Base-by-base conservation (phyloP, 2,329 filamentous ascomycete genomes). In the Aspergillus alliaceus region DNA sequence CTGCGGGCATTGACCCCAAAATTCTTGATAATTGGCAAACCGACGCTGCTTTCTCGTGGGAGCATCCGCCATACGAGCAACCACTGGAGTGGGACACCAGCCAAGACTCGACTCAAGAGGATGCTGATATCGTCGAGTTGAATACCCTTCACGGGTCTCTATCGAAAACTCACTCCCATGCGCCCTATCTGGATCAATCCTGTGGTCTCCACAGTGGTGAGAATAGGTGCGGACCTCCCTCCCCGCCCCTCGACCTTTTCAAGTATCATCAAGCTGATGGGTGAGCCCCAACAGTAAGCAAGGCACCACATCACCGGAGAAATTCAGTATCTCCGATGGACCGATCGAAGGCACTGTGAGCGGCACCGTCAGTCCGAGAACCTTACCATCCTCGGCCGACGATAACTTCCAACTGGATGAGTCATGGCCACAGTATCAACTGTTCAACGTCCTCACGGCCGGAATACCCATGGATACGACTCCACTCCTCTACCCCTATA, bases 1-100 rank as follows among this genome's bases (percentile, higher is more conserved):
- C 70, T 69, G 68, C 72, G 72, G 73, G 73, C 67, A 72, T 75
- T 52, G 72, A 76, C 72, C 71, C 73, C 70, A 75, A 75, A 64
- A 74, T 75, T 46, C 66, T 76, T 54, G 72, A 73, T 59, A 71
- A 69, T 53, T 76, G 73, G 72, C 72, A 75, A 68, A 67, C 70
- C n/a, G 70, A 72, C 52, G 59, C 66, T 54, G 62, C 64, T 24
- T 74, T 72, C 5, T 69, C 72, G 42, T 76, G 72, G 72, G 71
- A 75, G 53, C 70, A 70, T 34, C 44, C 68, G n/a, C 62, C 59
- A 31, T 73, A 72, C 62, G 72, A 75, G 12, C 71, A 72, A 58
- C 66, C 68, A 20, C 65, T 70, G 39, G 73, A 75, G 63, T 71
- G 73, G 70, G 72, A 75, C 55, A 72, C 69, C 25, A 74, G 72